These are phyloP conservation scores for Torrubiellomyces zombiae DNA, from an alignment of 2,329 filamentous ascomycete genomes.

Conservation along the genomic window DNA sequence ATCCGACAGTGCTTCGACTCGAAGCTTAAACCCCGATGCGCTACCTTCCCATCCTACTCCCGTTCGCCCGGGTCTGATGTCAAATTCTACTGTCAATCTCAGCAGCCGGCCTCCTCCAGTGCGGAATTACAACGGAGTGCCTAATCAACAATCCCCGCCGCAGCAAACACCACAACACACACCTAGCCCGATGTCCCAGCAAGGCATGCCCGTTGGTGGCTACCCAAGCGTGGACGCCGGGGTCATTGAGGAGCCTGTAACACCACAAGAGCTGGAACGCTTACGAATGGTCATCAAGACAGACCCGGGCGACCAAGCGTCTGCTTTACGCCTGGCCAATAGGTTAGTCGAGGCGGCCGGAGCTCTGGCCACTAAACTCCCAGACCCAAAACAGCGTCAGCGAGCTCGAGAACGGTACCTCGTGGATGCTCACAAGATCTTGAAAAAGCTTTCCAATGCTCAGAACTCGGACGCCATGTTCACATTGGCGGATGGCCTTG, in stretches of 20 bases:
- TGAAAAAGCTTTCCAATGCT: slow-evolving; percentile 67
- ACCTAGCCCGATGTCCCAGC: slow-evolving; percentile 15
- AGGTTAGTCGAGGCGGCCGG: slow-evolving; percentile 73
- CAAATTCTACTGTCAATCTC: slow-evolving; percentile 37
- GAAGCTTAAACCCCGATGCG: slow-evolving; percentile 21
- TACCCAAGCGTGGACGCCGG: slow-evolving; percentile 2
- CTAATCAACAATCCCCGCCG: slow-evolving; percentile 16
- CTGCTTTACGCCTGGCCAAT: slow-evolving; percentile 61
- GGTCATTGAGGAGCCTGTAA: slow-evolving; percentile 37
- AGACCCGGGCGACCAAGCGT: slow-evolving; percentile 55
- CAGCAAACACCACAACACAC: slow-evolving; percentile 8
- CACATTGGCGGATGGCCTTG: slow-evolving; percentile 77
- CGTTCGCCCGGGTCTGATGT: slow-evolving; percentile 44
- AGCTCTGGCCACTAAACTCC: slow-evolving; percentile 46
- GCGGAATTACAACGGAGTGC: slow-evolving; percentile 35
- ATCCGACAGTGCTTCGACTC: slow-evolving; percentile 17
- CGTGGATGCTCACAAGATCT: slow-evolving; percentile 70
- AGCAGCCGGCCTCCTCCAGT: slow-evolving; percentile 41
- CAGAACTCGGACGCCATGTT: slow-evolving; percentile 84
- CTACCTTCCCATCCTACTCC: slow-evolving; percentile 45
- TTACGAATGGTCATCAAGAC: slow-evolving; percentile 52
- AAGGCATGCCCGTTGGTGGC: slow-evolving; percentile 13
- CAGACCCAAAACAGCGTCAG: slow-evolving; percentile 54
- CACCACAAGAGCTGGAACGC: slow-evolving; percentile 58
- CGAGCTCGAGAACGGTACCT: slow-evolving; percentile 73